Evolutionary conservation across 2,329 filamentous ascomycete genomes (phyloP).

Genomic region (Colletotrichum trifolii): DNA sequence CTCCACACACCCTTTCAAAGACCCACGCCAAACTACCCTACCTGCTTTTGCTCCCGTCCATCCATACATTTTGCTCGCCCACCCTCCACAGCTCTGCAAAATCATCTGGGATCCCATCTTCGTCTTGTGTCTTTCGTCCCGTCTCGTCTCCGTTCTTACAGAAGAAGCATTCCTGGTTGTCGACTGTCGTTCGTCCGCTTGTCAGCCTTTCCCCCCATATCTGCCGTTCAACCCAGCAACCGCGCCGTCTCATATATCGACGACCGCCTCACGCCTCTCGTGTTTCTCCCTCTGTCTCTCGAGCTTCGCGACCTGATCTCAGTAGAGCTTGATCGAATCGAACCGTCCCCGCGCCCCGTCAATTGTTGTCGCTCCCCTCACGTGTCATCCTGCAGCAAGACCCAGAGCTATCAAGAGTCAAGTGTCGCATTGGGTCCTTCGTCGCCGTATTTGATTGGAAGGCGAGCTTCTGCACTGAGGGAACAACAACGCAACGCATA

Average conservation of each 20-base stretch:
- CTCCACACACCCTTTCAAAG: conserved; percentile 3
- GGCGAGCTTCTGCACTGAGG: conserved; percentile 27
- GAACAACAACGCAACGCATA: conserved; percentile 36
- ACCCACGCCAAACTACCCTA: conserved; percentile 10
- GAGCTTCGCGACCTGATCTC: conserved; percentile 3
- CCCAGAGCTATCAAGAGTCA: conserved; percentile 11
- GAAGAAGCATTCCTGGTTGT: conserved; percentile 6
- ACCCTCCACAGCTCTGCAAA: conserved; percentile 26
- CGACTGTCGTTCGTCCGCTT: conserved; percentile 7
- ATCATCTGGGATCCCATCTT: conserved; percentile 21
- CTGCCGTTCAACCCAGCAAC: conserved; percentile 24
- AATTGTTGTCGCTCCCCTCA: conserved; percentile 28
- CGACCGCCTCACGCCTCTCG: conserved; percentile 19
- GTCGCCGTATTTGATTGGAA: conserved; percentile 29
- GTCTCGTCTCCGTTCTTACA: conserved; percentile 12
- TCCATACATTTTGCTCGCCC: conserved; percentile 33
- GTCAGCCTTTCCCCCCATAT: conserved; percentile 3
- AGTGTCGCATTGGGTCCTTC: conserved; percentile 31
- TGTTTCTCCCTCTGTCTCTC: conserved; percentile 4
- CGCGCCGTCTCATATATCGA: conserved; percentile 31
- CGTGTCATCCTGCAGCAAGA: conserved; percentile 30
- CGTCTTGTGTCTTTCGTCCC: conserved; percentile 2
- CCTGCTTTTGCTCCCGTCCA: conserved; percentile 9
- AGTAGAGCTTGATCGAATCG: no score
- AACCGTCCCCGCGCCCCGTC: conserved; percentile 4